A percentile compares a stretch with the other conserved stretches of the same genome.
Evolutionary conservation across 2,329 filamentous ascomycete species (phyloP).

Genomic region (Penicillium sp.): DNA sequence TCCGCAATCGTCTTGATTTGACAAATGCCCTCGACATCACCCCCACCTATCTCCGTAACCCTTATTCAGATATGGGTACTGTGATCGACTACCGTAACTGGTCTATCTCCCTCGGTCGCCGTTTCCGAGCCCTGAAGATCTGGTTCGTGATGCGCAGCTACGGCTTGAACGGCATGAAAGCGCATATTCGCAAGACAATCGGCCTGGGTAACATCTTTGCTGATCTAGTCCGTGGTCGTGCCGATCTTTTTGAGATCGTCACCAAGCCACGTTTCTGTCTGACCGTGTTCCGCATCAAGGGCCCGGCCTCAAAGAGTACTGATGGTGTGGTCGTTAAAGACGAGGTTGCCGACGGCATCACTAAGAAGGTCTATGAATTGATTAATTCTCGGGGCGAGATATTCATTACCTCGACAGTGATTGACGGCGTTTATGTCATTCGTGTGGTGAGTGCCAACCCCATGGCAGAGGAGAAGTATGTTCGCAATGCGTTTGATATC

Average conservation of each 20-base stretch:
- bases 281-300: conserved; percentile 69
- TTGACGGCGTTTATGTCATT: conserved; percentile 74
- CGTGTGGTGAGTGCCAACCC: conserved; percentile 74
- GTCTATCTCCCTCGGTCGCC: conserved; percentile 88
- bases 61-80: conserved; percentile 74
- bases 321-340: conserved; percentile 31
- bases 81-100: conserved; percentile 97
- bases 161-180: conserved; percentile 72
- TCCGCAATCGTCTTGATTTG: conserved; percentile 73
- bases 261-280: conserved; percentile 75
- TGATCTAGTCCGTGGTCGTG: conserved; percentile 55
- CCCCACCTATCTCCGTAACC: conserved; percentile 78
- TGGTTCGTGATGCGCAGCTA: conserved; percentile 92
- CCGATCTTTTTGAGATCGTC: conserved; percentile 74
- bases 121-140: conserved; percentile 86
- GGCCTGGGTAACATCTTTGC: conserved; percentile 69
- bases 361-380: conserved; percentile 71
- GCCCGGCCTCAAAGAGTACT: conserved; percentile 26
- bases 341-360: conserved; percentile 64
- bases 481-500: conserved; percentile 72
- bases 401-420: conserved; percentile 75
- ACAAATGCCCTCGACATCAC: conserved; percentile 76
- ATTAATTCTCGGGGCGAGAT: conserved; percentile 75
- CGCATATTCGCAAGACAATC: conserved; percentile 70
- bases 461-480: conserved; percentile 68